Base-by-base conservation (phyloP, 106 monocot species). In the Xerophyta viscosa region DNA sequence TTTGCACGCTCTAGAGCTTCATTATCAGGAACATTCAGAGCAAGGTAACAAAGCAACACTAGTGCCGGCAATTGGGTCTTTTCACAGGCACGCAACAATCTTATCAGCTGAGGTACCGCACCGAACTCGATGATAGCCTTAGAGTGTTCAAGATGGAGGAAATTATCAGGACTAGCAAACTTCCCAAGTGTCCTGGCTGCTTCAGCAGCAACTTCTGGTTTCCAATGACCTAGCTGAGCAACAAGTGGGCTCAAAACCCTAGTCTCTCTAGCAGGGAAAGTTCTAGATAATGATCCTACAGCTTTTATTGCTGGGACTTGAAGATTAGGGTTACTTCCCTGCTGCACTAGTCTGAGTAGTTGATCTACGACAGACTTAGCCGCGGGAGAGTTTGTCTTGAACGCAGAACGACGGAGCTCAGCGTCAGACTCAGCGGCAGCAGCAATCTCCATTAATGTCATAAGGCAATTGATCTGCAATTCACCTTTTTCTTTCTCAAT, bases 341-440 rank as follows among this genome's bases (percentile, higher is more conserved):
- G 52, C 41, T 69, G 65, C 15, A 39, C 72, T 20, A 77, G 18
- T 17, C 61, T 48, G 2, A 86, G 65, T 9, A 86, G 76, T 69
- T 86, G 85, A 21, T 66, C 75, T 22, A 80, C 69, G 21, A 77
- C 76, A 0, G 72, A 46, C 37, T 73, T 86, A 15, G 76, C 76
- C 0, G 80, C 85, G 4, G 76, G 72, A 20, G 80, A 76, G 48
- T 68, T 79, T 11, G 33, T 62, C 60, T 70, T 86, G 69, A 86
- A 86, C 14, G 69, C 76, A 9, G 85, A 80, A 0, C 76, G 79
- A 6, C 79, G 67, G 54, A 85, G 68, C 42, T 85, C 85, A 8
- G 57, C 58, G 14, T 85, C 72, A 3, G 41, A 14, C 49, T 85
- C 85, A 0, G 85, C 85, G 0, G 46, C 72, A 5, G 65, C 36